Conservation (phyloP, 2,329 filamentous ascomycete genomes). For the Chrysoporthe puriensis region DNA sequence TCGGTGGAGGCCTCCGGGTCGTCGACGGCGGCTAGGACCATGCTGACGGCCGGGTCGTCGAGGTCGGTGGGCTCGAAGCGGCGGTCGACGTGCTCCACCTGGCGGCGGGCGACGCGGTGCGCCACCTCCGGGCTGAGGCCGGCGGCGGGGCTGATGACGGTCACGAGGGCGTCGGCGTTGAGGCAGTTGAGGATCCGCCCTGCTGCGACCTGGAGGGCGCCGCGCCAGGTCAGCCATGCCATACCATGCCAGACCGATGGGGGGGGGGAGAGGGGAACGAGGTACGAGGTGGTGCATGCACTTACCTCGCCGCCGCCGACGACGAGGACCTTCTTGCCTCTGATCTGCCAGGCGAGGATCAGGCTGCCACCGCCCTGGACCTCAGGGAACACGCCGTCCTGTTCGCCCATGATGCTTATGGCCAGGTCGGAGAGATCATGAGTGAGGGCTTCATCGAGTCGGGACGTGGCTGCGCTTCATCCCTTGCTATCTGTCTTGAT, state of each 20-base stretch:
- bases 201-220: conserved; percentile 75
- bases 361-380: conserved; percentile 90
- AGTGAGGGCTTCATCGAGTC: not conserved
- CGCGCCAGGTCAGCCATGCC: too few species aligned
- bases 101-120: conserved; percentile 73
- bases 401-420: conserved; percentile 9
- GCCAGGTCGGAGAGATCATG: not conserved
- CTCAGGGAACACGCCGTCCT: conserved; percentile 64
- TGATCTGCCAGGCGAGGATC: conserved; percentile 94
- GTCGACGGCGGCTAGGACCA: conserved; percentile 93
- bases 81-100: conserved; percentile 81
- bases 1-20: conserved; percentile 87
- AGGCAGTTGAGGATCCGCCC: conserved; percentile 92
- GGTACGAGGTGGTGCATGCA: conserved; percentile 12
- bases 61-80: conserved; percentile 87
- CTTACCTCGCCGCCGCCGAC: conserved; percentile 91
- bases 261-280: not conserved
- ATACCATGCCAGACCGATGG: not conserved
- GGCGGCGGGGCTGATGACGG: conserved; percentile 76
- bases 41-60: conserved; percentile 78
- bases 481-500: too few species aligned
- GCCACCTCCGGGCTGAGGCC: conserved; percentile 90
- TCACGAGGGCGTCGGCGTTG: conserved; percentile 91
- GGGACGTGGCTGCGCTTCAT: not conserved
- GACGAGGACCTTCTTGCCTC: conserved; percentile 85